Evolutionary conservation across 192 early-diverging fungal genomes (phyloP).

Genomic region (Polychytrium aggregatum): DNA sequence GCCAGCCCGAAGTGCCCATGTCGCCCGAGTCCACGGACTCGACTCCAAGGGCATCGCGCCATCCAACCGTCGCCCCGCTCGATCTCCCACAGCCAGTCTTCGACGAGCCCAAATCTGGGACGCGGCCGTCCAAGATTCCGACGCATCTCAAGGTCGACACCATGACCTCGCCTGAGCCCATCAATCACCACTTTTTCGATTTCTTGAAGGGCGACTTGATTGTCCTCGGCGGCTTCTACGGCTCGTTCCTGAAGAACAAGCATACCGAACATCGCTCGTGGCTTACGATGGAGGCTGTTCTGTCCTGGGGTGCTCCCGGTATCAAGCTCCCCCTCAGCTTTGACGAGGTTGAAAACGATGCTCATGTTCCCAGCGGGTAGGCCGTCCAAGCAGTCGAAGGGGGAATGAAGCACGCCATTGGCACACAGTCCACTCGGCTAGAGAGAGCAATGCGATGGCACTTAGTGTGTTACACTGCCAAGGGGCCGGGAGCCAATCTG

Average conservation of each 20-base stretch:
- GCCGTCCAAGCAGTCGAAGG: not conserved
- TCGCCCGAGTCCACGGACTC: too few relatives aligned
- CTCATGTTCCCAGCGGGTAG: conserved; percentile 10
- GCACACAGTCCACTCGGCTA: not conserved
- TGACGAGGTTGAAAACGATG: conserved; percentile 11
- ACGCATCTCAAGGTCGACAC: too few relatives aligned
- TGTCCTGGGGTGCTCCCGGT: conserved; percentile 5
- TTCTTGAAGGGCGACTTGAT: conserved; percentile 18
- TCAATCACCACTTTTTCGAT: conserved; percentile 13
- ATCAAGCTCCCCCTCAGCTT: conserved; percentile 3
- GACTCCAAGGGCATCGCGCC: too few relatives aligned
- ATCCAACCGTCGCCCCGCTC: too few relatives aligned
- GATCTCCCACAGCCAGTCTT: too few relatives aligned
- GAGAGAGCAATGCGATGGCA: not conserved
- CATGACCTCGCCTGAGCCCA: too few relatives aligned
- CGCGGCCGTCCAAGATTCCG: too few relatives aligned
- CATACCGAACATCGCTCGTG: conserved; percentile 9
- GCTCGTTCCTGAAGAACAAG: conserved; percentile 8
- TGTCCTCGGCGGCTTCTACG: conserved; percentile 18
- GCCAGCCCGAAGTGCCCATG: too few relatives aligned
- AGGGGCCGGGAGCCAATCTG: too few relatives aligned
- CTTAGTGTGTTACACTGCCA: too few relatives aligned
- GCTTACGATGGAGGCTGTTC: conserved; percentile 14
- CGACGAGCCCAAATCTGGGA: too few relatives aligned
- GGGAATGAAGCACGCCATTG: not conserved